A percentile compares a stretch with the other conserved stretches of the same genome.
Evolutionary conservation across 352 stramenopile genomes (phyloP).

Genomic region (Pythium aristosporum): DNA sequence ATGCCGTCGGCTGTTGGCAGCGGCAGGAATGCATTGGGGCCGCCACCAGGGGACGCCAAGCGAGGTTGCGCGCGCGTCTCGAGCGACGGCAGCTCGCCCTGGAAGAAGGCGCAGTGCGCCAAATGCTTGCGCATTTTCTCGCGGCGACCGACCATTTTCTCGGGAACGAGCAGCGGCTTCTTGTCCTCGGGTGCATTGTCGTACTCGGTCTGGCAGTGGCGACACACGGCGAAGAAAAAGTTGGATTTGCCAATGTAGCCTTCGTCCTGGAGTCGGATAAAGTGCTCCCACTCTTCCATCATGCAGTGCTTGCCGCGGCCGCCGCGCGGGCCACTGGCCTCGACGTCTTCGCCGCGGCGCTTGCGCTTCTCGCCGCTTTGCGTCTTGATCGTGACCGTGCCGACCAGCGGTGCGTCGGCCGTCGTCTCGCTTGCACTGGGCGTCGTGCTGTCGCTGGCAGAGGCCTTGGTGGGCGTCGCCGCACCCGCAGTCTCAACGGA

Average conservation of each 20-base stretch:
- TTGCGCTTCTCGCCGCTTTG: constrained; percentile 51
- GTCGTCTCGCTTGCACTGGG: background rate
- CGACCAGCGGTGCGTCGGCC: background rate
- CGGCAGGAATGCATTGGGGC: constrained; percentile 28
- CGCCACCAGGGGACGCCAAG: constrained; percentile 4
- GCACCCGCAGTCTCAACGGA: background rate
- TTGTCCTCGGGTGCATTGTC: constrained; percentile 55
- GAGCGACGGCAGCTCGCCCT: constrained; percentile 56
- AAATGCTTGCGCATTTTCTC: constrained; percentile 84
- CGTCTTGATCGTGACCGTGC: constrained; percentile 23
- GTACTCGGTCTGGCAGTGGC: constrained; percentile 63
- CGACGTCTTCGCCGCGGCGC: constrained; percentile 34
- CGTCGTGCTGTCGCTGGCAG: background rate
- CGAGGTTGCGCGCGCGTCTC: constrained; percentile 31
- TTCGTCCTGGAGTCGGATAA: constrained; percentile 68
- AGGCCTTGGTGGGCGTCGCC: background rate
- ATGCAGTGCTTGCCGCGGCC: constrained; percentile 75
- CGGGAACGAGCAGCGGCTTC: constrained; percentile 49
- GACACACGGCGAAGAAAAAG: constrained; percentile 75
- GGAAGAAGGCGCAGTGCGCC: constrained; percentile 55
- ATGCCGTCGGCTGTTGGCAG: constrained; percentile 27
- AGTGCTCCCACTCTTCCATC: constrained; percentile 84
- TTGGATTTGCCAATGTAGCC: constrained; percentile 85
- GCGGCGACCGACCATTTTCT: constrained; percentile 68
- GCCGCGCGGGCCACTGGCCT: constrained; percentile 38